Percentiles rank a stretch among this genome's conserved stretches.
These are phyloP conservation scores for Penicillium tannophilum DNA, from an alignment of 495 filamentous ascomycete species.

Conservation along the genomic window DNA sequence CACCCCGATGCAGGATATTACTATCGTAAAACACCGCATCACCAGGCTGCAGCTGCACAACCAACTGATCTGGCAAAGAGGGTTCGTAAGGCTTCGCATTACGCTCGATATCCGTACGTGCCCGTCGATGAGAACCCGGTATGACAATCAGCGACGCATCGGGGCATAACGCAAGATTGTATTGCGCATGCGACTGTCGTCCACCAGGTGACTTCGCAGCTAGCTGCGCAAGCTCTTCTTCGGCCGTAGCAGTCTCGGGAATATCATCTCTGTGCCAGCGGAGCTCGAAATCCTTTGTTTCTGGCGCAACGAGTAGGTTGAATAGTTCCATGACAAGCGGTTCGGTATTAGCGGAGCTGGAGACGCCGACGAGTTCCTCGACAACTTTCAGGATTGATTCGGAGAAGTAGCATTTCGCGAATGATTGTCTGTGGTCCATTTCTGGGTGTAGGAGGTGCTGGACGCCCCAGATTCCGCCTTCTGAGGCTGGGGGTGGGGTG, in stretches of 20 bases:
- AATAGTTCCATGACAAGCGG: constrained; percentile 77
- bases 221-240: constrained; percentile 56
- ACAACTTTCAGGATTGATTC: constrained; percentile 56
- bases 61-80: constrained; percentile 58
- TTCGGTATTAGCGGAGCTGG: constrained; percentile 28
- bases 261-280: constrained; percentile 83
- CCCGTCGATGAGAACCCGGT: constrained; percentile 67
- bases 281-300: constrained; percentile 62
- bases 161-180: constrained; percentile 72
- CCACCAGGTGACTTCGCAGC: constrained; percentile 44
- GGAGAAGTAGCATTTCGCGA: constrained; percentile 68
- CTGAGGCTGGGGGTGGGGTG: constrained; percentile 45
- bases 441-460: constrained; percentile 79
- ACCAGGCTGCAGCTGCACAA: constrained; percentile 66
- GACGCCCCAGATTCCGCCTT: constrained; percentile 79
- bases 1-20: constrained; percentile 80
- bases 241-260: constrained; percentile 51
- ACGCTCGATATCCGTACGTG: constrained; percentile 66
- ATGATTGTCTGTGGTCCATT: constrained; percentile 55
- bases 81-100: constrained; percentile 59
- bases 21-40: constrained; percentile 87
- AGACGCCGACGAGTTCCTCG: constrained; percentile 56
- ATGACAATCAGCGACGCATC: constrained; percentile 70
- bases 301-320: constrained; percentile 74
- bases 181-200: constrained; percentile 69